phyloP scores from a whole-genome alignment of 257 asterid genomes.

The Scutellaria baicalensis region DNA sequence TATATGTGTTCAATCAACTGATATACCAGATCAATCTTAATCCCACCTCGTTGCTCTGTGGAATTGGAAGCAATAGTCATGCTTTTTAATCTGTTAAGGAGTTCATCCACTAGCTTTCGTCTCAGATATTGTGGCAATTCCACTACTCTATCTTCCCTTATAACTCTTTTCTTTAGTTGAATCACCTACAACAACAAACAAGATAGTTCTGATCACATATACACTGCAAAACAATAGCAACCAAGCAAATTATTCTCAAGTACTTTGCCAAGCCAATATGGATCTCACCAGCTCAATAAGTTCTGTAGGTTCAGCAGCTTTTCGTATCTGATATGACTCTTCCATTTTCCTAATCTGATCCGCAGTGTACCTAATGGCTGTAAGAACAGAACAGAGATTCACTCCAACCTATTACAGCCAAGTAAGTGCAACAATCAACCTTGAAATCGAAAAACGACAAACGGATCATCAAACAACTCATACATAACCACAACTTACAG shows the following conservation, averaged over 20 bases:
- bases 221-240: not conserved
- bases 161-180: conserved; percentile 32
- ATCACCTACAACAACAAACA: conserved; percentile 43
- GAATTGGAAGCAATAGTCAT: conserved; percentile 45
- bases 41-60: conserved; percentile 55
- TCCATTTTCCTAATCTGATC: conserved; percentile 79
- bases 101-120: conserved; percentile 52
- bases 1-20: not conserved
- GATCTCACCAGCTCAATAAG: conserved; percentile 71
- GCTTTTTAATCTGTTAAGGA: conserved; percentile 47
- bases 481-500: not conserved
- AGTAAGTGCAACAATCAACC: not conserved
- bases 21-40: not conserved
- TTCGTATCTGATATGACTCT: conserved; percentile 70
- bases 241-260: not conserved
- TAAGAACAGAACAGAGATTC: not conserved
- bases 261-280: conserved; percentile 1
- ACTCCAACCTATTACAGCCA: not conserved
- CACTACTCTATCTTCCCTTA: conserved; percentile 40
- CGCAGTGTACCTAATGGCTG: conserved; percentile 64
- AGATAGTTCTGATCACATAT: not conserved
- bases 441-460: not conserved
- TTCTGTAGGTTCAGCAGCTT: conserved; percentile 63
- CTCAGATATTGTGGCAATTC: conserved; percentile 58
- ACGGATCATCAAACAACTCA: not conserved